phyloP scores from a whole-genome alignment of 139 green algal species.

The Eudorina sp. region DNA sequence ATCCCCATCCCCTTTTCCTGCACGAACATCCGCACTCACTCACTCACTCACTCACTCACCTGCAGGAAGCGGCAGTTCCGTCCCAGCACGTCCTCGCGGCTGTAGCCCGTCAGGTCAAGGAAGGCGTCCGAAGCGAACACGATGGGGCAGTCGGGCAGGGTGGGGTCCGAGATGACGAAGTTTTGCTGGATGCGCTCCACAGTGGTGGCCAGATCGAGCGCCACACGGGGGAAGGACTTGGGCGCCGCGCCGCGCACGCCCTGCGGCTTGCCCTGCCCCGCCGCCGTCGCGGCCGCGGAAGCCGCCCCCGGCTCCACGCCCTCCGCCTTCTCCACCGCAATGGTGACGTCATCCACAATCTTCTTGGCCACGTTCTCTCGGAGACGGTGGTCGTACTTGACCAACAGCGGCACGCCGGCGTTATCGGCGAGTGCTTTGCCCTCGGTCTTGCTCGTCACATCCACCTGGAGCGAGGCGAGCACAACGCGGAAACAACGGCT shows the following conservation, averaged over 20 bases:
- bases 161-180: slow-evolving; percentile 97
- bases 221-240: slow-evolving; percentile 88
- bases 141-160: slow-evolving; percentile 97
- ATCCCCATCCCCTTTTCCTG: neutral
- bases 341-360: slow-evolving; percentile 87
- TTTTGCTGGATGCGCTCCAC: slow-evolving; percentile 99
- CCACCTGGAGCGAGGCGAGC: slow-evolving; percentile 83
- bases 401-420: slow-evolving; percentile 78
- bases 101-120: slow-evolving; percentile 94
- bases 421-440: slow-evolving; percentile 75
- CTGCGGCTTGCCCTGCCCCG: neutral
- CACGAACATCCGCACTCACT: too few species aligned
- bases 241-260: slow-evolving; percentile 56
- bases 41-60: slow-evolving; percentile 56
- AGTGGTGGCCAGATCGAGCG: slow-evolving; percentile 96
- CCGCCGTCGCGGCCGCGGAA: neutral
- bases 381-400: slow-evolving; percentile 91
- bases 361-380: slow-evolving; percentile 83
- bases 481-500: neutral
- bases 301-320: slow-evolving; percentile 34
- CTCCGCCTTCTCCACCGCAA: slow-evolving; percentile 77
- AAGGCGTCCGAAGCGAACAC: slow-evolving; percentile 95
- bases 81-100: slow-evolving; percentile 94
- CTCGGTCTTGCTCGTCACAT: slow-evolving; percentile 97
- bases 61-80: slow-evolving; percentile 88